Base-by-base conservation (phyloP, 148 eudicot genomes). In the Agrostemma githago region DNA sequence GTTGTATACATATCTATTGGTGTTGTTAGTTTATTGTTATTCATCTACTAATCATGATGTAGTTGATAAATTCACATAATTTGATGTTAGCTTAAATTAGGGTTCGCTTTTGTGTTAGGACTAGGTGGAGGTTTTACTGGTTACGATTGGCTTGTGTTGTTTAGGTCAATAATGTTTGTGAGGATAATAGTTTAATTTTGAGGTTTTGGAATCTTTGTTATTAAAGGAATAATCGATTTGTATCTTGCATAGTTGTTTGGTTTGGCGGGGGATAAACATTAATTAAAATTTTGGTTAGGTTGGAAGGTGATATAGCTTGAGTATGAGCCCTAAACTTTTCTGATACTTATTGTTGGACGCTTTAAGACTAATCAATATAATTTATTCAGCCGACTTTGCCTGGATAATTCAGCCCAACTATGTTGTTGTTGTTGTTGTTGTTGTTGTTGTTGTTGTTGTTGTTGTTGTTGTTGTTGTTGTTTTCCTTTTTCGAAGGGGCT, bases 141-240 rank as follows among this genome's bases (percentile, higher is more conserved):
- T 17, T 66, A 26, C 42, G 75, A 42, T 68, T 74, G 71, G 74
- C 10, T 37, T 19, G 54, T 43, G 62, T 79, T 20, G 34, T 57
- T 75, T 17, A 41, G 60, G 54, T 44, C 38, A 39, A 39, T 46
- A 39, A 39, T 61, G 51, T 59, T 68, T 6, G 57, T 9, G 20
- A 43, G 48, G 14, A 73, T 40, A 41, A 68, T 48, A 19, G 12
- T 60, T 59, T 43, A 41, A 19, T 48, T 26, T 37, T 66, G 15
- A 11, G 34, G 17, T 34, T n/a, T 3, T 19, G 64, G 37, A 10
- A 7, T 43, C 0, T 75, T 61, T 19, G 54, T 34, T 53, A 54
- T 61, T 53, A 42, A 38, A 41, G 71, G 56, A 51, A 21, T 11
- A 38, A 40, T 17, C 5, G 20, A 14, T 59, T 6, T 57, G 38